Evolutionary conservation across 1,284 basidiomycete species (phyloP).

Genomic region (Vanrija pseudolonga): DNA sequence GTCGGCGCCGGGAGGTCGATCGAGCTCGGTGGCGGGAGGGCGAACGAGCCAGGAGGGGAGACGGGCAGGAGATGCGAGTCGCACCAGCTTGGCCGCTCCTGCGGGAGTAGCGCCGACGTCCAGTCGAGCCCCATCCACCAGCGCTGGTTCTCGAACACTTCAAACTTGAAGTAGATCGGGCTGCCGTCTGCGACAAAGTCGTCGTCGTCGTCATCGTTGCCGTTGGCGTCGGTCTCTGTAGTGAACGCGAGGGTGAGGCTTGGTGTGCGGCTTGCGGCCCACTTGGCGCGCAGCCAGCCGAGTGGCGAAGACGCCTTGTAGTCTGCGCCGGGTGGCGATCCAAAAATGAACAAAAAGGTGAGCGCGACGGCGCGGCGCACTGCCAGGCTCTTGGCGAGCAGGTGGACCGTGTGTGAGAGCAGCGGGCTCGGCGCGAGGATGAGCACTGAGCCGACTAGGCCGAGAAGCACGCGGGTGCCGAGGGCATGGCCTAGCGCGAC

Average conservation of each 20-base stretch:
- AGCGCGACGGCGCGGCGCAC: constrained; percentile 36
- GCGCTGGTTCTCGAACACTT: constrained; percentile 87
- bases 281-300: constrained; percentile 45
- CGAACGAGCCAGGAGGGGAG: constrained; percentile 51
- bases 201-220: constrained; percentile 17
- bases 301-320: constrained; percentile 30
- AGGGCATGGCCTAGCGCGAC: constrained; percentile 32
- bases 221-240: no score
- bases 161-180: constrained; percentile 72
- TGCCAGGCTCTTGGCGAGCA: constrained; percentile 38
- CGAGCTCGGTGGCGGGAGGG: constrained; percentile 49
- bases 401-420: constrained; percentile 33
- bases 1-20: constrained; percentile 50
- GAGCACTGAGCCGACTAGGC: constrained; percentile 38
- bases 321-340: constrained; percentile 35
- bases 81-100: constrained; percentile 83
- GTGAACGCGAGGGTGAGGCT: constrained; percentile 34
- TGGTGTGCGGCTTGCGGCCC: constrained; percentile 40
- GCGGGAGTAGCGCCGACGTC: constrained; percentile 85
- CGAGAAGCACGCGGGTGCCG: constrained; percentile 34
- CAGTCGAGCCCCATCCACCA: constrained; percentile 75
- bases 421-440: constrained; percentile 46
- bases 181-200: constrained; percentile 20
- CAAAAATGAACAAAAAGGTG: constrained; percentile 43
- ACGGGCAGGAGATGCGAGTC: constrained; percentile 54